Conservation (phyloP, 192 early-diverging fungal species). For the Neocallimastix lanati region DNA sequence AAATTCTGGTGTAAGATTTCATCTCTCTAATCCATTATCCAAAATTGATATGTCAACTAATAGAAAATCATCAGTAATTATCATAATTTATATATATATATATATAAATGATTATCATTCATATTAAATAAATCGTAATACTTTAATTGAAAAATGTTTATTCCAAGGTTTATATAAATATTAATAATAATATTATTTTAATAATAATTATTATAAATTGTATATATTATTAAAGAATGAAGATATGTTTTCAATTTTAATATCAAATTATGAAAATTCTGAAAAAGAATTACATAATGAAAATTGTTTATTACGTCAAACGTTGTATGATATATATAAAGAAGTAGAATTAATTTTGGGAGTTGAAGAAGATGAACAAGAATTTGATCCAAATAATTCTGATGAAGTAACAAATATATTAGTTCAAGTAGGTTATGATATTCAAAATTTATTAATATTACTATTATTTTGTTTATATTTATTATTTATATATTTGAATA, state of each 20-base stretch:
- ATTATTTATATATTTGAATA: no score
- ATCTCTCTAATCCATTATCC: background rate
- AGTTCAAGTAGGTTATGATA: background rate
- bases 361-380: background rate
- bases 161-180: no score
- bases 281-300: background rate
- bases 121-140: no score
- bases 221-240: no score
- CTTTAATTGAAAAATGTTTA: no score
- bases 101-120: no score
- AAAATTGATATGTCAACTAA: background rate
- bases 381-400: background rate
- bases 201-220: no score
- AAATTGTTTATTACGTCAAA: background rate
- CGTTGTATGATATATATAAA: background rate
- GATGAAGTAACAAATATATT: background rate
- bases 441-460: no score
- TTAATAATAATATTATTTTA: no score
- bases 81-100: no score
- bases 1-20: background rate
- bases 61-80: background rate
- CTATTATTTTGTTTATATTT: no score
- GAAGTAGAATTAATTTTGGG: background rate
- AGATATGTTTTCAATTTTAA: background rate
- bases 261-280: background rate